These are phyloP conservation scores for Pholiota conissans DNA, from an alignment of 768 basidiomycete genomes.

Conservation along the genomic window DNA sequence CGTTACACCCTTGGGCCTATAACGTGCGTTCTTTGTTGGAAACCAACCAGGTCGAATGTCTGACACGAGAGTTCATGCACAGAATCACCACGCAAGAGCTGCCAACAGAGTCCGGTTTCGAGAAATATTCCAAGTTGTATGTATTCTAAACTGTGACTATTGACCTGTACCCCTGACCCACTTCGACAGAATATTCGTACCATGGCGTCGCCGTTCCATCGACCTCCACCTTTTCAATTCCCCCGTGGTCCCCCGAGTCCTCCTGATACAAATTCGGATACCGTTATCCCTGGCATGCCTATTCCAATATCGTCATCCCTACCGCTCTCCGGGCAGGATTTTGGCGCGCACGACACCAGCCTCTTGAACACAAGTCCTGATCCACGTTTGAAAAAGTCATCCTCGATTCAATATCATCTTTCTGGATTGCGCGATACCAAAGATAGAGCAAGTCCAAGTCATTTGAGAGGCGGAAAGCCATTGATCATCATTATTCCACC, in stretches of 20 bases:
- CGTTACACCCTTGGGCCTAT: neutral
- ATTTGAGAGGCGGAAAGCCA: slow-evolving; percentile 44
- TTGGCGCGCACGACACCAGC: slow-evolving; percentile 17
- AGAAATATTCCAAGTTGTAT: too few species aligned
- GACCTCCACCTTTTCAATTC: slow-evolving; percentile 46
- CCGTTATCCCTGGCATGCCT: slow-evolving; percentile 10
- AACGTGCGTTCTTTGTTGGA: neutral
- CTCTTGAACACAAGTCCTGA: slow-evolving; percentile 24
- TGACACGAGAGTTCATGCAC: too few species aligned
- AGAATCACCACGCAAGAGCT: too few species aligned
- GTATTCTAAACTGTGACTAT: too few species aligned
- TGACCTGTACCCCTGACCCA: neutral
- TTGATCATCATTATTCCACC: slow-evolving; percentile 73
- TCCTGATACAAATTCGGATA: slow-evolving; percentile 37
- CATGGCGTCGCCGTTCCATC: slow-evolving; percentile 43
- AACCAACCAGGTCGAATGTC: too few species aligned
- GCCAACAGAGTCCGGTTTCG: too few species aligned
- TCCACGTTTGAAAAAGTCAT: slow-evolving; percentile 41
- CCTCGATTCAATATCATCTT: slow-evolving; percentile 57
- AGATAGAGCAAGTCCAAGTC: slow-evolving; percentile 30
- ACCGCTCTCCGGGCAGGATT: slow-evolving; percentile 12
- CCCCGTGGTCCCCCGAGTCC: slow-evolving; percentile 40
- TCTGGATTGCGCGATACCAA: slow-evolving; percentile 44
- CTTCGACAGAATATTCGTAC: slow-evolving; percentile 36
- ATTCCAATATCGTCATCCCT: slow-evolving; percentile 7